Base-by-base conservation (phyloP, 1,284 basidiomycete species). In the Ceratobasidium sp. region DNA sequence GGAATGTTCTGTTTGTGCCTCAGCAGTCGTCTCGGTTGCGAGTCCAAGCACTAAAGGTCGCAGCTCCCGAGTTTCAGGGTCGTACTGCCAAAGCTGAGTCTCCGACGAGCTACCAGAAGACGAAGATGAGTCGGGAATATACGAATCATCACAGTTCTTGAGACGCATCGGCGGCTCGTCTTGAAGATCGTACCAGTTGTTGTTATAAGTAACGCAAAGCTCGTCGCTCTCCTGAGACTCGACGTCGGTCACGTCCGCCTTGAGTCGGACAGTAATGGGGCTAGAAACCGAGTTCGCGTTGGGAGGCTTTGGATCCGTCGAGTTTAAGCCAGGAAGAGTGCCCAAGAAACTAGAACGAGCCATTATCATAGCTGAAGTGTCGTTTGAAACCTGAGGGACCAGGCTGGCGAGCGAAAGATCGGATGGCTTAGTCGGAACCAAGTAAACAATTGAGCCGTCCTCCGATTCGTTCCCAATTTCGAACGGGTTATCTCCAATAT, bases 51-150 rank as follows among this genome's bases (percentile, higher is more conserved):
- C 9, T 27, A 62, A 19, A 14, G 69, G 69, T 22, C 41, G 47
- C 8, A 73, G 6, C 31, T 73, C 69, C 17, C n/a, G 56, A 24
- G 69, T 73, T 17, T 19, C 44, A 19, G 59, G 59, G 27, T 73
- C 59, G 24, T 73, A 73, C 31, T 63, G 69, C 69, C 69, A 73
- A 59, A 73, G 69, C 45, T 73, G 69, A 27, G 69, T 73, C 41
- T 62, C 47, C 2, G 67, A 31, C 19, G 29, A 9, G 22, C 48
- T 44, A 7, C 27, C n/a, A 8, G 54, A 2, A 3, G 48, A 19
- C 15, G 29, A 31, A 22, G 59, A 33, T 0, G 14, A 5, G n/a
- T 57, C 59, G 8, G 69, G 47, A 7, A 73, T 17, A 29, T 62
- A 53, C 4, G 69, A 41, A 36, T 53, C 48, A 22, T 63, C 59